Evolutionary conservation across 352 stramenopile species (phyloP), one percentile per base, ranked within the genome.

Genomic region (Globisporangium uncinulatum): DNA sequence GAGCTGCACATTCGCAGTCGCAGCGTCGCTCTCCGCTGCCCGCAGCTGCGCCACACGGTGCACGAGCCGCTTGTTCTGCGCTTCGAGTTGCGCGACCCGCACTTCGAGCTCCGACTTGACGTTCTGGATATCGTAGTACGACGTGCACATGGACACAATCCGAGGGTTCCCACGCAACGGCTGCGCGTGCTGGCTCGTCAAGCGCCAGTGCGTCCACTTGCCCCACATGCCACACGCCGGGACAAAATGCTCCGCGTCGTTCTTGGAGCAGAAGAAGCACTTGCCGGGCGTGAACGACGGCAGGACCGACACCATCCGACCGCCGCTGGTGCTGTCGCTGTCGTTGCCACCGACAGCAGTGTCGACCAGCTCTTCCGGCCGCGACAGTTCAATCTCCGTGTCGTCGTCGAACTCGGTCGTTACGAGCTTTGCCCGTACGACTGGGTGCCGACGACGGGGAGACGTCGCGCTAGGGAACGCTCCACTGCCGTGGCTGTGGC

Each of bases 221-320:
- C 81, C 81, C 81, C 81, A 94, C 73, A 92, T 86, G 2, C 79
- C 79, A 21, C 83, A 92, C 14, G 79, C 76, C 17, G 83, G 83
- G 0, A 93, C 83, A 45, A 89, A 85, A 34, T 93, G 83, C 51
- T 90, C 79, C 1, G 82, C 79, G 8, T 86, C 81, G 31, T 89
- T 91, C 54, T 93, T 91, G 31, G 77, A 86, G 60, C 83, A 93
- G 56, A 93, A 93, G 54, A 93, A 93, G 50, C 83, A 93, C 50
- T 93, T 93, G 15, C 79, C 81, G 1, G 74, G 68, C 43, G 83
- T 89, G 57, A 91, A 91, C 20, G 81, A 93, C 20, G 81, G 83
- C 43, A 93, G 63, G 0, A 92, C 76, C 2, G 83, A 93, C 20
- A 90, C 64, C 63, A 93, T 91, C 50, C 66, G 79, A 31, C 37